Evolutionary conservation across 2,329 filamentous ascomycete species (phyloP).

Genomic region (Cercospora janseana): DNA sequence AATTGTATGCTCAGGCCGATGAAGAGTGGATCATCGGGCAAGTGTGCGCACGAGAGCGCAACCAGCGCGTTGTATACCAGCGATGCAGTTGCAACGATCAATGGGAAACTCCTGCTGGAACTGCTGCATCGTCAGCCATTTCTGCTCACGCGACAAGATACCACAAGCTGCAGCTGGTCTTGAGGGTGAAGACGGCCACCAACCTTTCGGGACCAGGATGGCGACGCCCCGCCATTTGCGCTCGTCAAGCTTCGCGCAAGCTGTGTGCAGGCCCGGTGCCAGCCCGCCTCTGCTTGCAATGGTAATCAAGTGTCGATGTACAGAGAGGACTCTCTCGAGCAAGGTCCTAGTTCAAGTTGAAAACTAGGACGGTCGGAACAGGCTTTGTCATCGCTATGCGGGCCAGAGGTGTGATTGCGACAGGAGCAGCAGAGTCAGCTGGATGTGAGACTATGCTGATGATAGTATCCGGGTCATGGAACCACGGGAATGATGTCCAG

Average conservation of each 20-base stretch:
- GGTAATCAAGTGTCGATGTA: background rate
- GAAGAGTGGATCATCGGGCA: conserved; percentile 33
- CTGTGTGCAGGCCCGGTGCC: conserved; percentile 2
- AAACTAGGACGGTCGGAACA: too few relatives aligned
- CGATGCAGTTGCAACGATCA: conserved; percentile 27
- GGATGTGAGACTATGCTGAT: background rate
- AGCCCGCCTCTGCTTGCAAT: background rate
- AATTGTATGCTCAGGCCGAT: conserved; percentile 28
- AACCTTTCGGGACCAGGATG: conserved; percentile 10
- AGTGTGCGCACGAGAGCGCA: conserved; percentile 28
- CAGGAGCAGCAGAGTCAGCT: too few relatives aligned
- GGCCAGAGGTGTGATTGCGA: too few relatives aligned
- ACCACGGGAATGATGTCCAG: conserved; percentile 4
- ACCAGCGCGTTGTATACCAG: conserved; percentile 30
- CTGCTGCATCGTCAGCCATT: background rate
- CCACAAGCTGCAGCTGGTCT: conserved; percentile 1
- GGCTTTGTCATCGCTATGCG: too few relatives aligned
- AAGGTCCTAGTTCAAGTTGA: too few relatives aligned
- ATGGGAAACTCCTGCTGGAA: conserved; percentile 20
- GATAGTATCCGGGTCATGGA: background rate
- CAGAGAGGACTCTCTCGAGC: background rate
- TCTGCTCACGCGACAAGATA: background rate
- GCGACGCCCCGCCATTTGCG: conserved; percentile 11
- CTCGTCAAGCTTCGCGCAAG: conserved; percentile 9
- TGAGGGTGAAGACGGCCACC: background rate